Evolutionary conservation across 805 yeast species (phyloP).

Genomic region (Teunomyces tritomae): DNA sequence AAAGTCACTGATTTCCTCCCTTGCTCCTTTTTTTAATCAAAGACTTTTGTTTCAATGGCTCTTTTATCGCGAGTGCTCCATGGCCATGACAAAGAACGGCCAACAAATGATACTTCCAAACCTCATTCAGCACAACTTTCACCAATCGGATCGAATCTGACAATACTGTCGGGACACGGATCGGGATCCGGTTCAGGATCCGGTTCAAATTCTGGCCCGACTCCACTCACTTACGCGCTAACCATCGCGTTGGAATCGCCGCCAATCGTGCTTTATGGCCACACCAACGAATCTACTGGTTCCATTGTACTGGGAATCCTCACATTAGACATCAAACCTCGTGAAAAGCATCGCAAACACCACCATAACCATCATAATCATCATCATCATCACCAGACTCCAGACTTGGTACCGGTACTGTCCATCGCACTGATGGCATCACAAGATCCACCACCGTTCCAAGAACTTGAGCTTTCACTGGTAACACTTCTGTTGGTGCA

Average conservation of each 20-base stretch:
- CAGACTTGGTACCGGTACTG: neutral
- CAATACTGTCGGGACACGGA: neutral
- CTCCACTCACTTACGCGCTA: constrained; percentile 19
- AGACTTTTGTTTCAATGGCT: constrained; percentile 10
- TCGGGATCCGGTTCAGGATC: neutral
- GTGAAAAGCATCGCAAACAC: constrained; percentile 1
- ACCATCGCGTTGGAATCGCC: constrained; percentile 80
- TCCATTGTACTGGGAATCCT: constrained; percentile 81
- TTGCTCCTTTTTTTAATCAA: neutral
- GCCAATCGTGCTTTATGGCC: constrained; percentile 83
- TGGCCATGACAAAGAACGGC: constrained; percentile 6
- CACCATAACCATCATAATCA: neutral
- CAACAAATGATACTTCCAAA: neutral
- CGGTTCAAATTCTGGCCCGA: neutral
- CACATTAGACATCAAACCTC: constrained; percentile 36
- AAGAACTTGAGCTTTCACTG: constrained; percentile 49
- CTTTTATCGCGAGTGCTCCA: constrained; percentile 16
- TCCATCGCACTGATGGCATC: constrained; percentile 13
- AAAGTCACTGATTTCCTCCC: neutral
- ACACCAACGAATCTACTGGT: constrained; percentile 76
- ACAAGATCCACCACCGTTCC: constrained; percentile 19
- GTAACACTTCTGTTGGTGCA: constrained; percentile 74
- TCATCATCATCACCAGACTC: neutral
- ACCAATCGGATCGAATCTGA: constrained; percentile 1
- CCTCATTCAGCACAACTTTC: neutral